Evolutionary conservation across 331 rosid genomes (phyloP), one percentile per base, ranked within the genome.

Genomic region (Stylosanthes scabra): DNA sequence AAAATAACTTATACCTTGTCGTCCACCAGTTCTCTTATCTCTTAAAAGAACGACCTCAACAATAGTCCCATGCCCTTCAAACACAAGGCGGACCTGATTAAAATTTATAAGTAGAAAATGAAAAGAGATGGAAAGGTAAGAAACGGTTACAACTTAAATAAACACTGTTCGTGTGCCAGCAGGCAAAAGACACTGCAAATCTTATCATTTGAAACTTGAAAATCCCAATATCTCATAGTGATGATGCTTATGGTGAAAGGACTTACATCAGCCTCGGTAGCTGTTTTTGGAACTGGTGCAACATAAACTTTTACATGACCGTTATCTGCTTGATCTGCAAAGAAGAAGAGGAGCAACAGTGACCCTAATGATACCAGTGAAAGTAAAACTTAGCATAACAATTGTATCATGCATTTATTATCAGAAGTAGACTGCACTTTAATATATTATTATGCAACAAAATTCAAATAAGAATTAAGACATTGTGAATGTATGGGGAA

Each of bases 211-310:
- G 75, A 63, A 75, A 59, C 59, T 62, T 65, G 64, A 63, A 63
- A 75, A 59, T 50, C 66, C 51, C 8, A 13, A 57, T 28, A 70
- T 44, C 52, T 39, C 54, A 42, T 0, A 58, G 16, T 20, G 25
- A 6, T 74, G 55, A 46, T 20, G 56, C 58, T 59, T 55, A 14
- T 42, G 14, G 28, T 59, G 59, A 80, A 76, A 39, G 44, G 69
- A 86, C 89, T 83, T 85, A 88, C 99, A 62, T 77, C 86, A 66
- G 82, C 82, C 73, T 88, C 96, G 0, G 90, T 67, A 12, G 91
- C 70, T 9, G 87, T 86, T 84, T 93, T 83, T 0, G 97, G 87
- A 85, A 94, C 88, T 9, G 90, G 95, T 10, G 90, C 89, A 80
- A 91, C 91, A 74, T 93, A 91, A 54, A 93, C 88, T 83, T 88